Evolutionary conservation across 2,329 filamentous ascomycete species (phyloP), one percentile per base, ranked within the genome.

Genomic region (Aspergillus unguis): DNA sequence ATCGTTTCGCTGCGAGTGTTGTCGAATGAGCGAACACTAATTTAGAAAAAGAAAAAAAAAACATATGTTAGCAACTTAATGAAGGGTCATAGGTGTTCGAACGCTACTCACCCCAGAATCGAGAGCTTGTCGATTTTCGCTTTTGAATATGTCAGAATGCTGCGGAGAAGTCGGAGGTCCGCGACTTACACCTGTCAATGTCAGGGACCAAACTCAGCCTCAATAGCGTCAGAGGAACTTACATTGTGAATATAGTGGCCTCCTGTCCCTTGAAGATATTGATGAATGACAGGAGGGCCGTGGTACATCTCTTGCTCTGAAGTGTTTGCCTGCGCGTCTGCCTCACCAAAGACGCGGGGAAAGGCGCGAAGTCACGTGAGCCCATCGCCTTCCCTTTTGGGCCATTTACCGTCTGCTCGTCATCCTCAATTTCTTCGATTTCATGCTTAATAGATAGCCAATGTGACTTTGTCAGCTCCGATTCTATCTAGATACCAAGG

Each of bases 41-140:
- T 17, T 17, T 84, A 59, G n/a, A 17, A 53, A 4, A 11, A 42
- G 25, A 40, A 38, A 59, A 4, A 11, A 42, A 26, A 40, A 38
- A 59, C 26, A 55, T 47, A 17, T 25, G 44, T 42, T 27, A 50
- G 44, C 53, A 31, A 25, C 28, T 3, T 26, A 7, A 11, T 23
- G 26, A 35, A 43, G 7, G 27, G 28, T 26, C 17, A 36, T 33
- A 25, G 17, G 25, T 36, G 6, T 27, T n/a, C 35, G 45, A 8
- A 36, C 35, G 9, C 38, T 3, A 53, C 60, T 36, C 73, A 84
- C 81, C 91, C 92, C 68, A 85, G 76, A 58, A 97, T 94, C 60
- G 87, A 88, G 62, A 96, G 83, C 68, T 92, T 95, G 68, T 96
- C 90, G 63, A 97, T 92, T 70, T 85, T 87, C 60, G 92, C 89